These are phyloP conservation scores for Mycena crocata DNA, from an alignment of 768 basidiomycete genomes.

Conservation along the genomic window DNA sequence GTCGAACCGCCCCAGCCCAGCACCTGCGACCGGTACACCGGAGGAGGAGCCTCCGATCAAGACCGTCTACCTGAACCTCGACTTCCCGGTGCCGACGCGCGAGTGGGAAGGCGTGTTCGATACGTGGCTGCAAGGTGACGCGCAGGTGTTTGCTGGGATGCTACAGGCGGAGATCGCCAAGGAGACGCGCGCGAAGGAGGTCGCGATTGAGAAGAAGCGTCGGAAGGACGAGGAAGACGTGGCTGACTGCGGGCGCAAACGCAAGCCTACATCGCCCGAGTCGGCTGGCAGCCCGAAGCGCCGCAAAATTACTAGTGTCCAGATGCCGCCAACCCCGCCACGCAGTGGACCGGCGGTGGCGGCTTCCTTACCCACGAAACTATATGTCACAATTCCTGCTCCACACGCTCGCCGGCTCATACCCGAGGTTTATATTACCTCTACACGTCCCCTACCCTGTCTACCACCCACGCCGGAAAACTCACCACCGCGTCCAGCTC, in stretches of 20 bases:
- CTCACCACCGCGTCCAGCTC: slow-evolving; percentile 19
- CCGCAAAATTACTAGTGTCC: slow-evolving; percentile 10
- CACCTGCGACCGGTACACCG: slow-evolving; percentile 58
- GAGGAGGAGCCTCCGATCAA: slow-evolving; percentile 69
- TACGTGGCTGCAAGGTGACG: slow-evolving; percentile 89
- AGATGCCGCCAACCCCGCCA: slow-evolving; percentile 21
- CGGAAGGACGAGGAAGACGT: slow-evolving; percentile 64
- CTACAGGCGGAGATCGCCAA: slow-evolving; percentile 69
- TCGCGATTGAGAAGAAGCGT: slow-evolving; percentile 63
- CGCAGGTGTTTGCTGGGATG: slow-evolving; percentile 78
- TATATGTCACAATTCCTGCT: slow-evolving; percentile 24
- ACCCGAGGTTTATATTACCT: slow-evolving; percentile 30
- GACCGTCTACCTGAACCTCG: slow-evolving; percentile 86
- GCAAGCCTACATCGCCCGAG: slow-evolving; percentile 12
- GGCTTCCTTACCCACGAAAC: slow-evolving; percentile 15
- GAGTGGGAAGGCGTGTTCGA: slow-evolving; percentile 95
- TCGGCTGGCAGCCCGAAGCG: slow-evolving; percentile 24
- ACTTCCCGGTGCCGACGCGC: slow-evolving; percentile 85
- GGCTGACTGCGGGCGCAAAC: slow-evolving; percentile 32
- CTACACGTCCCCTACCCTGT: background rate
- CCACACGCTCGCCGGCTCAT: slow-evolving; percentile 3
- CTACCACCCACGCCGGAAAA: slow-evolving; percentile 22
- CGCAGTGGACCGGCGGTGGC: slow-evolving; percentile 3
- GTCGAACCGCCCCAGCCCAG: slow-evolving; percentile 50
- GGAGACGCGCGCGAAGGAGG: slow-evolving; percentile 65